Base-by-base conservation (phyloP, 2,329 filamentous ascomycete genomes). In the Exserohilum rostratum region DNA sequence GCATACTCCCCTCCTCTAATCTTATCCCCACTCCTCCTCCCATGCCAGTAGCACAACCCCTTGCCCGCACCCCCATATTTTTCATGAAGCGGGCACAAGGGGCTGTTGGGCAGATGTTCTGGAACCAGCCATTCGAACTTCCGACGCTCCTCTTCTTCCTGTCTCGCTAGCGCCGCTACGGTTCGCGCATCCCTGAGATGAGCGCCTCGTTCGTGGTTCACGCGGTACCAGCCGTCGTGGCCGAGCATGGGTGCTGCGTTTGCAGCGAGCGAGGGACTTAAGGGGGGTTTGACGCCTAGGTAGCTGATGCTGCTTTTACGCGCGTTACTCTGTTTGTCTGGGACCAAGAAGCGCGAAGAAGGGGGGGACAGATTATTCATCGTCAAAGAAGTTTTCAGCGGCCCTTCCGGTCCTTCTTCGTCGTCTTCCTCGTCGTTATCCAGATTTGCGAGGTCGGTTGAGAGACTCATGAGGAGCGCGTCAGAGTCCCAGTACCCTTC, bases 31-130 rank as follows among this genome's bases (percentile, higher is more conserved):
- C 46, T 43, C 45, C 53, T 45, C 3, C 53, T 48, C 46, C 57
- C 74, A 68, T 81, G 79, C 66, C 72, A 79, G 30, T 76, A 70
- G 55, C 78, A 81, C 34, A 77, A 62, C 3, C 74, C 77, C 15
- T 55, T 70, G 6, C 73, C 74, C 7, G 70, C 68, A 9, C 75
- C 72, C 10, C 57, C 57, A 54, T 80, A 77, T 52, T 73, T 76
- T 11, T 66, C 60, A 59, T 74, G 71, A 13, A 77, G 65, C 6
- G 79, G 79, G 63, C 79, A 81, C 2, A 80, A 55, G 6, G 77
- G 77, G 49, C 75, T 78, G 5, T 52, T 72, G 1, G 76, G 76
- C 6, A 80, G 54, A 61, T 81, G 79, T 58, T 81, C 79, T 2
- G 79, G 78, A 1, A 77, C 57, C 13, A 77, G 64, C 63, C 77